Evolutionary conservation across 2,329 filamentous ascomycete species (phyloP), one percentile per base, ranked within the genome.

Genomic region (Cytospora piceae): DNA sequence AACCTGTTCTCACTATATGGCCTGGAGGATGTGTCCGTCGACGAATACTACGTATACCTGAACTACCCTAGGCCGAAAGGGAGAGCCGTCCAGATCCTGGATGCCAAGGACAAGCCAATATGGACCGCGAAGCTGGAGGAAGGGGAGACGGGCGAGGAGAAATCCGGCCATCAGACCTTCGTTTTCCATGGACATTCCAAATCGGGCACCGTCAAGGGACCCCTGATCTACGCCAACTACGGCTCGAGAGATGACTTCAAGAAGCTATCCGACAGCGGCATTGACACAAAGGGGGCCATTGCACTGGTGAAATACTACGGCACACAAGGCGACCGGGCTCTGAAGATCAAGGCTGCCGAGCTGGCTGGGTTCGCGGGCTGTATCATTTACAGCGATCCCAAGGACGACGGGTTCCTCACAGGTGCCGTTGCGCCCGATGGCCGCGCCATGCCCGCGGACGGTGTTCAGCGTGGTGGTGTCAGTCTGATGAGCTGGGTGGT

Each of bases 271-370:
- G 87, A 93, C 62, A 85, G 85, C 69, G 91, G 89, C 0, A 84
- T 98, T 67, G 83, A 90, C 32, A 84, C 92, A 1, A 85, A 89
- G 60, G 94, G 92, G 15, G 89, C 93, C 4, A 93, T 99, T 73
- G 93, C 89, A 1, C 80, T 99, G 39, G 91, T 98, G 24, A 85
- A 92, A 65, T 90, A 95, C 74, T 89, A 90, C 71, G 93, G 92
- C 39, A 86, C 87, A 0, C 87, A 94, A 73, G 81, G 80, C 2
- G 91, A 96, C 74, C 82, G 85, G 7, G 91, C 87, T 1, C 79
- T 96, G 71, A 97, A 98, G 77, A 86, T 99, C 72, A 96, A 94
- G 78, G 91, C 92, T 12, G 95, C 95, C 0, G 92, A 97, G 77
- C 76, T 92, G 71, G 92, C 91, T 17, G 95, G 95, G 1, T 95